Evolutionary conservation across 129 eudicot species (phyloP).

Genomic region (Helianthus tuberosus): DNA sequence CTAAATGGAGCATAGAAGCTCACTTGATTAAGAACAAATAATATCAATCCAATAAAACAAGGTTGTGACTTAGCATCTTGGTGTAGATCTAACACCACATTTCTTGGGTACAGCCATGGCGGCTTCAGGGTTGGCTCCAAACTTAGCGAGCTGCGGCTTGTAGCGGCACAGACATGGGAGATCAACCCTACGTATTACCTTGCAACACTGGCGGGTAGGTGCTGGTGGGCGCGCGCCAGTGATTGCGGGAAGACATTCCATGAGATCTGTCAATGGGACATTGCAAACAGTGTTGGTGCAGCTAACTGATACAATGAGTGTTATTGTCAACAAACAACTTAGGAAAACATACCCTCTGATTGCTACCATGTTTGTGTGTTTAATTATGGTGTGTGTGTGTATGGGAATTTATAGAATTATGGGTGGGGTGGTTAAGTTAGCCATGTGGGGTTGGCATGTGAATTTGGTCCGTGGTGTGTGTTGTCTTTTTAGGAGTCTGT

Average conservation of each 20-base stretch:
- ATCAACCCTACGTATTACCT: conserved; percentile 43
- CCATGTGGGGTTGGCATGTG: conserved; percentile 20
- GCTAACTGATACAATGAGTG: conserved; percentile 19
- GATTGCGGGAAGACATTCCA: conserved; percentile 55
- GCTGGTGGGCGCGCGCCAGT: conserved; percentile 40
- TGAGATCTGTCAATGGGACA: conserved; percentile 42
- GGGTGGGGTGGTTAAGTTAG: neutral
- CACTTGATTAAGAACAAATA: conserved; percentile 20
- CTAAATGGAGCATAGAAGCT: conserved; percentile 22
- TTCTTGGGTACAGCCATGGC: conserved; percentile 54
- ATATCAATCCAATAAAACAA: neutral
- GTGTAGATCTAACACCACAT: conserved; percentile 38
- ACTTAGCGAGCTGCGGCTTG: conserved; percentile 39
- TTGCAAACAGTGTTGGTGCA: conserved; percentile 36
- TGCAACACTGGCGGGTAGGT: conserved; percentile 52
- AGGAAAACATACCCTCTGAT: conserved; percentile 20
- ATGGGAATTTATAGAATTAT: conserved; percentile 17
- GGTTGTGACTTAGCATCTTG: conserved; percentile 24
- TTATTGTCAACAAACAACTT: conserved; percentile 6
- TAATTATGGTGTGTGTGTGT: conserved; percentile 14
- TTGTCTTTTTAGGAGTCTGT: neutral
- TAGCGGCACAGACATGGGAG: conserved; percentile 49
- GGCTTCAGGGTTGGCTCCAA: conserved; percentile 47
- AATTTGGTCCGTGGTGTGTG: conserved; percentile 21
- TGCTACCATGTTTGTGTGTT: conserved; percentile 18